These are phyloP conservation scores for Carex littledalei DNA, from an alignment of 176 grass and related monocot genomes.

Conservation along the genomic window DNA sequence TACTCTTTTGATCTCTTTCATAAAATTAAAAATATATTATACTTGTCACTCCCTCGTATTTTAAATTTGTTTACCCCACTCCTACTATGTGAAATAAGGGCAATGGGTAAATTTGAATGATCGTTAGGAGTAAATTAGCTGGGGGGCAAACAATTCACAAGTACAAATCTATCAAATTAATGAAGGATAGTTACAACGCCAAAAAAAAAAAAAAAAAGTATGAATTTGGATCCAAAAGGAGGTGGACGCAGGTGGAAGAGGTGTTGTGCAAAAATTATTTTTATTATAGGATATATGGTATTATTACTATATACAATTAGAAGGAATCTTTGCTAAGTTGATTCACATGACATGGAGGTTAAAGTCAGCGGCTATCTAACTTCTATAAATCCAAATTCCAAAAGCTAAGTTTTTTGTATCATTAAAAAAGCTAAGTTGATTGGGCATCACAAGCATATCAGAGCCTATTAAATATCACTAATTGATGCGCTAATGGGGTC, in stretches of 20 bases:
- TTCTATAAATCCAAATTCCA: slow-evolving; percentile 4
- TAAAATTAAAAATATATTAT: too few relatives aligned
- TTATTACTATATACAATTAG: not conserved
- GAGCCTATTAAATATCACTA: not conserved
- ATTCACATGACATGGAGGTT: slow-evolving; percentile 18
- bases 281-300: not conserved
- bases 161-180: not conserved
- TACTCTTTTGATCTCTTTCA: too few relatives aligned
- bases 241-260: not conserved
- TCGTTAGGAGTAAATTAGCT: not conserved
- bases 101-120: not conserved
- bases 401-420: not conserved
- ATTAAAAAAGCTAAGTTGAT: not conserved
- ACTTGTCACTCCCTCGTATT: too few relatives aligned
- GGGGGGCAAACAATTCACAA: not conserved
- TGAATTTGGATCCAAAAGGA: not conserved
- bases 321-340: slow-evolving; percentile 13
- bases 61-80: too few relatives aligned
- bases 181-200: not conserved
- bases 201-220: not conserved
- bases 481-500: not conserved
- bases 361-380: slow-evolving; percentile 15
- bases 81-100: not conserved
- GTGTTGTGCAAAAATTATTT: not conserved
- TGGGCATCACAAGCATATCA: not conserved